Conservation (phyloP, 495 filamentous ascomycete genomes). For the Penicillium canariense region DNA sequence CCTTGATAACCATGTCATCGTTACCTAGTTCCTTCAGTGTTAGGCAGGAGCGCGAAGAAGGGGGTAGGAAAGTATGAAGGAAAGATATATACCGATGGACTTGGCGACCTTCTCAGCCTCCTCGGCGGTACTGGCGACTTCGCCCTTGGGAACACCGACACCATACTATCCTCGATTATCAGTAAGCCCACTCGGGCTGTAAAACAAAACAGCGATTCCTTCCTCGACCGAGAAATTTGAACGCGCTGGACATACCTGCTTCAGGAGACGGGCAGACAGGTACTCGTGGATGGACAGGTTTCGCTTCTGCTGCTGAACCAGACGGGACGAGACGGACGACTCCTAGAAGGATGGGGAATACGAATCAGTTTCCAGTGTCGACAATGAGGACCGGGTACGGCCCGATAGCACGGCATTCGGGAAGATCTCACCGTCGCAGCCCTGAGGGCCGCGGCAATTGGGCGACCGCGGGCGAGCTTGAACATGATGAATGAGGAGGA, state of each 20-base stretch:
- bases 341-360: conserved; percentile 32
- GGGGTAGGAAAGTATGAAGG: conserved; percentile 1
- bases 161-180: conserved; percentile 67
- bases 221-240: conserved; percentile 19
- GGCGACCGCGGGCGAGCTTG: conserved; percentile 67
- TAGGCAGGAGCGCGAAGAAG: conserved; percentile 23
- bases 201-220: conserved; percentile 1
- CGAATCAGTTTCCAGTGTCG: conserved; percentile 22
- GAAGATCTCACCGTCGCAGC: conserved; percentile 55
- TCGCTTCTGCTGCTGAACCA: conserved; percentile 69
- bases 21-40: conserved; percentile 53
- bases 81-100: conserved; percentile 62
- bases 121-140: conserved; percentile 74
- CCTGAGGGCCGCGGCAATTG: conserved; percentile 64
- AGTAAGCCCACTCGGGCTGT: conserved; percentile 12
- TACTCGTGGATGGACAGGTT: conserved; percentile 96
- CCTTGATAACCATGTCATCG: conserved; percentile 99
- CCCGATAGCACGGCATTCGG: conserved; percentile 16
- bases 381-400: conserved; percentile 11
- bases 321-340: conserved; percentile 46
- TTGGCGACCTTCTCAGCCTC: conserved; percentile 93
- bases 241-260: conserved; percentile 58
- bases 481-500: conserved; percentile 56
- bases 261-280: conserved; percentile 84
- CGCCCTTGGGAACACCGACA: conserved; percentile 84